phyloP scores from a whole-genome alignment of 169 alveolate species.

The Cryptosporidium canis region DNA sequence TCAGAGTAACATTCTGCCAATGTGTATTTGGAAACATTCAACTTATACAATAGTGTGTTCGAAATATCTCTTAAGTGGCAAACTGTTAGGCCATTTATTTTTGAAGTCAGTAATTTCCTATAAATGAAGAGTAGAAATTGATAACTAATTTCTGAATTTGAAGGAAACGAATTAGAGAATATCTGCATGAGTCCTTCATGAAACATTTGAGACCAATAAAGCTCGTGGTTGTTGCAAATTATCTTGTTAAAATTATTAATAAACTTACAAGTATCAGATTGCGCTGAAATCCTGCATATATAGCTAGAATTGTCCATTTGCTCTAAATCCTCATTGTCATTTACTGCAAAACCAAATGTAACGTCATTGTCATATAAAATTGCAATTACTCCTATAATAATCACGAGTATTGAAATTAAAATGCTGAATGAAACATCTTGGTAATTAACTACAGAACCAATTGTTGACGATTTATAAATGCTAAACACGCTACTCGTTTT shows the following conservation, averaged over 20 bases:
- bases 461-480: not conserved
- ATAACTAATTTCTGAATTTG: slow-evolving; percentile 23
- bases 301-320: not conserved
- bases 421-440: not conserved
- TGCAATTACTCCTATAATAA: not conserved
- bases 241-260: not conserved
- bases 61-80: not conserved
- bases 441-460: not conserved
- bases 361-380: not conserved
- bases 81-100: not conserved
- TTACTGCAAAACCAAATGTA: not conserved
- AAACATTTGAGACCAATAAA: not conserved
- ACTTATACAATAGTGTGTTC: not conserved
- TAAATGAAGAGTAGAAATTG: slow-evolving; percentile 11
- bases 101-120: not conserved
- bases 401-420: not conserved
- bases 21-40: slow-evolving; percentile 15
- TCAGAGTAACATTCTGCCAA: slow-evolving; percentile 15
- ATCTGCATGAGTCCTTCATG: not conserved
- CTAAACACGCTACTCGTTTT: not conserved
- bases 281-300: not conserved
- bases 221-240: not conserved
- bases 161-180: slow-evolving; percentile 1
- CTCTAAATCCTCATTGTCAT: not conserved
- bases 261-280: not conserved